These are phyloP conservation scores for Mikania micrantha DNA, from an alignment of 129 eudicot species.

Conservation along the genomic window DNA sequence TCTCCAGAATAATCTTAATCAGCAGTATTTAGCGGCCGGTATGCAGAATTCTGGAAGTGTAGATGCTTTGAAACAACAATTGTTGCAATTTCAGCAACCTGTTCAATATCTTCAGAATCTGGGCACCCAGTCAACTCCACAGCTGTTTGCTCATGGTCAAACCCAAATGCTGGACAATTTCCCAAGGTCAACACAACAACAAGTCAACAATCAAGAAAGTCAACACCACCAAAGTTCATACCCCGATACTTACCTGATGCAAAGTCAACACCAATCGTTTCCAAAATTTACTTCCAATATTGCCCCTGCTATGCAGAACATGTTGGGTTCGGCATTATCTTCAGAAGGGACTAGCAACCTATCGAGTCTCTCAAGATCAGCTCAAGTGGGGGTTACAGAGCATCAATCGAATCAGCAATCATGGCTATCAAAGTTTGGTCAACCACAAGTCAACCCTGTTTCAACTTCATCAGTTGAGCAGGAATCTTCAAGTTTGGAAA, in stretches of 20 bases:
- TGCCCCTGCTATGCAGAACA: constrained; percentile 43
- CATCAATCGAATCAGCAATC: constrained; percentile 54
- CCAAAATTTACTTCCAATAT: constrained; percentile 39
- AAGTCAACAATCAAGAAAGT: constrained; percentile 38
- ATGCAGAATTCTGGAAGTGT: constrained; percentile 50
- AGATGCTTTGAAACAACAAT: constrained; percentile 56
- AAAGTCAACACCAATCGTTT: constrained; percentile 47
- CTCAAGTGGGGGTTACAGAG: constrained; percentile 44
- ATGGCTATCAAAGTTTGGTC: constrained; percentile 60
- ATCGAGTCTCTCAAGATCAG: constrained; percentile 40
- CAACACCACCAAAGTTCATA: constrained; percentile 38
- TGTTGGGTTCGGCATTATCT: constrained; percentile 51
- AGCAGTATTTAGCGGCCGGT: constrained; percentile 78
- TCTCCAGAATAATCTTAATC: constrained; percentile 62
- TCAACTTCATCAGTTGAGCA: constrained; percentile 52
- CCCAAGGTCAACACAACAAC: constrained; percentile 39
- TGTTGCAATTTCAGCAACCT: constrained; percentile 80
- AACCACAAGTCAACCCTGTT: constrained; percentile 39
- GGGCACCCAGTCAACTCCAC: constrained; percentile 41
- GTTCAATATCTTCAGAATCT: constrained; percentile 61
- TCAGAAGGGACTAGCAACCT: constrained; percentile 57
- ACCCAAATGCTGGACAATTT: constrained; percentile 61
- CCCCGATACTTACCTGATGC: constrained; percentile 49
- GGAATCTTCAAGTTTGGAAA: constrained; percentile 58
- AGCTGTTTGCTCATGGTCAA: constrained; percentile 55